Conservation (phyloP, 176 grass and related monocot species). For the Avena sativa region DNA sequence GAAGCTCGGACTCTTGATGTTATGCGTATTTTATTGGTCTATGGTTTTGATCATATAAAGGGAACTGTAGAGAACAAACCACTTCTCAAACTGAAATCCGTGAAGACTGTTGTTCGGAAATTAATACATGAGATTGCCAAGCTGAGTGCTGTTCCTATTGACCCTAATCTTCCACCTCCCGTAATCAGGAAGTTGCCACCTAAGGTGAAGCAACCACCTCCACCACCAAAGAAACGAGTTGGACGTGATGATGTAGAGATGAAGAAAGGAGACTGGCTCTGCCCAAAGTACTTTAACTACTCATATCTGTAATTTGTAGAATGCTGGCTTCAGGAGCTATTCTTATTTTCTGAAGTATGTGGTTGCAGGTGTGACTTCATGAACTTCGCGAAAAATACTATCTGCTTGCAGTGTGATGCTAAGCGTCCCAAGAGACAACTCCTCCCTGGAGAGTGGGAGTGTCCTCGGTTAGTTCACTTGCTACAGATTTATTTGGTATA, state of each 20-base stretch:
- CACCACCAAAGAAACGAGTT: slow-evolving; percentile 87
- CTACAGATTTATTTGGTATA: slow-evolving; percentile 23
- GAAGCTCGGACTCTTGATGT: slow-evolving; percentile 94
- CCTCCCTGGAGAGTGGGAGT: slow-evolving; percentile 97
- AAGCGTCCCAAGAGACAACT: slow-evolving; percentile 93
- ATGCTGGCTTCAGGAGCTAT: slow-evolving; percentile 33
- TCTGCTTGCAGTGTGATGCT: slow-evolving; percentile 91
- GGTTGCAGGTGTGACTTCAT: slow-evolving; percentile 94
- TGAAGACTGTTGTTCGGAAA: slow-evolving; percentile 80
- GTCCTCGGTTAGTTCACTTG: slow-evolving; percentile 69
- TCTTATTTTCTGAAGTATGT: slow-evolving; percentile 52
- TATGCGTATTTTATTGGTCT: slow-evolving; percentile 79
- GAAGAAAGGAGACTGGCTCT: slow-evolving; percentile 99
- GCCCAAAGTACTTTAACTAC: slow-evolving; percentile 74
- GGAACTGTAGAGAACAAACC: slow-evolving; percentile 84
- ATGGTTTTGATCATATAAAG: slow-evolving; percentile 88
- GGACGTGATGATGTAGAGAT: slow-evolving; percentile 96
- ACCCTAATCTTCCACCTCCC: slow-evolving; percentile 86
- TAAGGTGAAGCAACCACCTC: slow-evolving; percentile 89
- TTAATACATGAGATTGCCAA: slow-evolving; percentile 87
- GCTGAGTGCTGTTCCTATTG: slow-evolving; percentile 78
- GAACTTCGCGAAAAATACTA: slow-evolving; percentile 93
- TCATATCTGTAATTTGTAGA: slow-evolving; percentile 38
- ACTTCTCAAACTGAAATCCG: slow-evolving; percentile 73
- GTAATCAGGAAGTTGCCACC: slow-evolving; percentile 71